Base-by-base conservation (phyloP, 306 rosid genomes). In the Psophocarpus tetragonolobus region DNA sequence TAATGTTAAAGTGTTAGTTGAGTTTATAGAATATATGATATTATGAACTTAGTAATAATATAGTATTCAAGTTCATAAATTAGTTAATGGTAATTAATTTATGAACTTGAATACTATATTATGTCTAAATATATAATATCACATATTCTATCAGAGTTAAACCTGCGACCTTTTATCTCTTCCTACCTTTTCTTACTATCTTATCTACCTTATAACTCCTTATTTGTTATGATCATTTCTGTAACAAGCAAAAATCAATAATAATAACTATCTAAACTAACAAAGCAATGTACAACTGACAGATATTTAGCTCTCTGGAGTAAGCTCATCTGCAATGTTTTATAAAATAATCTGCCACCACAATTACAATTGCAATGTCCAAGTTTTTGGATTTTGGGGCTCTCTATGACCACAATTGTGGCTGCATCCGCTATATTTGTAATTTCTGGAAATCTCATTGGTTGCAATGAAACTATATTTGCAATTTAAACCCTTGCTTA, bases 191-290 rank as follows among this genome's bases (percentile, higher is more conserved):
- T n/a, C n/a, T n/a, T n/a, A n/a, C n/a, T n/a, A n/a, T n/a, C n/a
- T n/a, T n/a, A n/a, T n/a, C n/a, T n/a, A n/a, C n/a, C n/a, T n/a
- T n/a, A n/a, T n/a, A n/a, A n/a, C n/a, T n/a, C 98, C 98, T 4
- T 94, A 84, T 80, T 82, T 90, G 91, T 94, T 90, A 35, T 20
- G 4, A 26, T 18, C 45, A 33, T 33, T 35, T 63, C 18, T 42
- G 1, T 1, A 68, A 42, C 73, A 21, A 12, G 21, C 21, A 21
- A 66, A 21, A 4, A 65, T 66, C 20, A 38, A 1, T 63, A n/a
- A 1, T 8, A 17, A 61, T 60, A 15, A n/a, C n/a, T n/a, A n/a
- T n/a, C n/a, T n/a, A n/a, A n/a, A n/a, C 32, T 5, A 48, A 17
- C 57, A 17, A 48, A n/a, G 11, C 23, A 1, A 1, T 7, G 24